These are phyloP conservation scores for Tricharina praecox DNA, from an alignment of 495 filamentous ascomycete genomes.

Conservation along the genomic window DNA sequence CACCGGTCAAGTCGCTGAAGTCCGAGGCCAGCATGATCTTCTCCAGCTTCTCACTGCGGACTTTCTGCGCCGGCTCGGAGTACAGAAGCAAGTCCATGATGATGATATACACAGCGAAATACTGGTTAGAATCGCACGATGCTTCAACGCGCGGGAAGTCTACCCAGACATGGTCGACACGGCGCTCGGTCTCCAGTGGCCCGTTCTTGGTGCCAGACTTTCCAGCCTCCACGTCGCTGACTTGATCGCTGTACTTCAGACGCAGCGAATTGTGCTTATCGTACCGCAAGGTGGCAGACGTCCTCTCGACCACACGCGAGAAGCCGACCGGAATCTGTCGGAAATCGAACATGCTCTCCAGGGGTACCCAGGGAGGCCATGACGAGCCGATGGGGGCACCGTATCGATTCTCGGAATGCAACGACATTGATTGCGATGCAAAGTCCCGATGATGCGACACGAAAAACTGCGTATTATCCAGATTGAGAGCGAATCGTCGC, in stretches of 20 bases:
- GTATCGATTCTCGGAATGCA: slow-evolving; percentile 87
- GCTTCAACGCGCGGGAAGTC: slow-evolving; percentile 86
- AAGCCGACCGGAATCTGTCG: slow-evolving; percentile 82
- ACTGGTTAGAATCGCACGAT: slow-evolving; percentile 87
- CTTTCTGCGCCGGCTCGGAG: slow-evolving; percentile 89
- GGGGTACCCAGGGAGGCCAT: slow-evolving; percentile 94
- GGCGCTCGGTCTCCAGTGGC: slow-evolving; percentile 46
- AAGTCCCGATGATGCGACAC: slow-evolving; percentile 85
- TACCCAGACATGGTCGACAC: slow-evolving; percentile 89
- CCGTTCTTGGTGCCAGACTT: slow-evolving; percentile 32
- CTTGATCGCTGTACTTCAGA: slow-evolving; percentile 92
- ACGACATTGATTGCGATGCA: slow-evolving; percentile 57
- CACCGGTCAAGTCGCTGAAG: slow-evolving; percentile 89
- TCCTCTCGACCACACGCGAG: slow-evolving; percentile 83
- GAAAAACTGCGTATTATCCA: slow-evolving; percentile 95
- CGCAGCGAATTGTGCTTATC: slow-evolving; percentile 97
- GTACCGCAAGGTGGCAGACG: slow-evolving; percentile 80
- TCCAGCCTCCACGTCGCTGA: slow-evolving; percentile 36
- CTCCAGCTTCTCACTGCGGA: slow-evolving; percentile 76
- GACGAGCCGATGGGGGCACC: slow-evolving; percentile 66
- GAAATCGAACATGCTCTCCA: slow-evolving; percentile 98
- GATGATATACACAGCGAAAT: slow-evolving; percentile 95
- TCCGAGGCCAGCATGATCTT: slow-evolving; percentile 99
- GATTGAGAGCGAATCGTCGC: slow-evolving; percentile 76
- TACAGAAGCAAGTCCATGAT: slow-evolving; percentile 88